These are phyloP conservation scores for Stemphylium vesicarium DNA, from an alignment of 2,329 filamentous ascomycete species.

Conservation along the genomic window DNA sequence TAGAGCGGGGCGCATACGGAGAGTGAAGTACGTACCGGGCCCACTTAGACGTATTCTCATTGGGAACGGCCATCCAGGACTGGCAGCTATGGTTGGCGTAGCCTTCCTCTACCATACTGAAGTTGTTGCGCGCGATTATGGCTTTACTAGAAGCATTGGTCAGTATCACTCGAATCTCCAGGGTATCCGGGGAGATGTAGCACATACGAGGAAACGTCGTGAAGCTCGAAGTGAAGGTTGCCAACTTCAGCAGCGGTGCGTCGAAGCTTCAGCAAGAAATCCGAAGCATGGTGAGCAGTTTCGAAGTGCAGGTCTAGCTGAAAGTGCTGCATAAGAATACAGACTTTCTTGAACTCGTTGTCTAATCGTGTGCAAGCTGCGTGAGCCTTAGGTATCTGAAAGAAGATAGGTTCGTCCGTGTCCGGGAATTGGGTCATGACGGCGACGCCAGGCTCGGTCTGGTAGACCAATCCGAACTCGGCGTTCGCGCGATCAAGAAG, in stretches of 20 bases:
- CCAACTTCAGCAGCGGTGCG: constrained; percentile 9
- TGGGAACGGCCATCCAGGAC: constrained; percentile 5
- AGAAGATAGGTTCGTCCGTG: constrained; percentile 21
- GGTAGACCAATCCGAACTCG: constrained; percentile 25
- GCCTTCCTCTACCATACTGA: constrained; percentile 20
- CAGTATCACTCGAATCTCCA: not conserved
- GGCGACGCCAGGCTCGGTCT: not conserved
- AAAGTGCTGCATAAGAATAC: constrained; percentile 15
- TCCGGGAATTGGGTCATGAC: constrained; percentile 14
- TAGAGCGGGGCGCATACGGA: not conserved
- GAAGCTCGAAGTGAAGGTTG: constrained; percentile 18
- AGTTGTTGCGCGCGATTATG: constrained; percentile 12
- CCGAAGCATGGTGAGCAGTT: constrained; percentile 1
- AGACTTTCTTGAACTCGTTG: constrained; percentile 22
- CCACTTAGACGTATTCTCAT: constrained; percentile 15
- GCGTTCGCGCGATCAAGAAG: constrained; percentile 23
- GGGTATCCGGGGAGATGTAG: not conserved
- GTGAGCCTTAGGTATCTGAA: constrained; percentile 13
- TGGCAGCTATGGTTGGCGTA: not conserved
- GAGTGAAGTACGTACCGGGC: constrained; percentile 6
- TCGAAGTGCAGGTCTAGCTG: constrained; percentile 28
- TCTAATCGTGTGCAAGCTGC: constrained; percentile 20
- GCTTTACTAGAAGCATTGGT: constrained; percentile 1
- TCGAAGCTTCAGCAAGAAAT: constrained; percentile 18
- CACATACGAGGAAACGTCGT: constrained; percentile 19